Percentiles rank a stretch among this genome's conserved stretches.
phyloP scores from a whole-genome alignment of 2,329 filamentous ascomycete species.

The Diaporthe citri region DNA sequence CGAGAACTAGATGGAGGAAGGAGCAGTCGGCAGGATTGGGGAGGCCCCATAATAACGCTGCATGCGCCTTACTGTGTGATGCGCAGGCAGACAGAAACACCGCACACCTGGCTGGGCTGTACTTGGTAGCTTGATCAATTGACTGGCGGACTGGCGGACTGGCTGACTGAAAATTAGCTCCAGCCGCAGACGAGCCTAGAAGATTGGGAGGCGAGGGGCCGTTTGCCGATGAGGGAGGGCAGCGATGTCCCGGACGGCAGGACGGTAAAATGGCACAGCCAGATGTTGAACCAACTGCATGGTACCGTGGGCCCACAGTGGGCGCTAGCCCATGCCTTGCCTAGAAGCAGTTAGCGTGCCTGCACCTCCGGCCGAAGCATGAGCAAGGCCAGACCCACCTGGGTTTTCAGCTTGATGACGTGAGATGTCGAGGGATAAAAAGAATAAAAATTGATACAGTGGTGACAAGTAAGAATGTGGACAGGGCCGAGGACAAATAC shows the following conservation, averaged over 20 bases:
- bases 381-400: slow-evolving; percentile 8
- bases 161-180: background rate
- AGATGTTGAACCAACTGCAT: slow-evolving; percentile 14
- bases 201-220: background rate
- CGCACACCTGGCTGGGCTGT: background rate
- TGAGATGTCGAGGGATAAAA: slow-evolving; percentile 8
- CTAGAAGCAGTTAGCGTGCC: background rate
- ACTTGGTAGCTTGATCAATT: background rate
- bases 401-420: slow-evolving; percentile 24
- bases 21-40: slow-evolving; percentile 14
- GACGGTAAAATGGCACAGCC: background rate
- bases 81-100: slow-evolving; percentile 9
- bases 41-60: background rate
- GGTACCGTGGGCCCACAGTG: background rate
- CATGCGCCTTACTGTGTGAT: slow-evolving; percentile 6
- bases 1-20: background rate
- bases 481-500: background rate
- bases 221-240: background rate
- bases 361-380: background rate
- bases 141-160: too few species aligned
- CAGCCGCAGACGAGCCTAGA: slow-evolving; percentile 1
- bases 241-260: background rate
- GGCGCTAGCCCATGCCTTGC: background rate
- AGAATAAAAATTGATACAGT: background rate
- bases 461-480: background rate